These are phyloP conservation scores for Tricholoma terreum DNA, from an alignment of 768 basidiomycete genomes.

Conservation along the genomic window DNA sequence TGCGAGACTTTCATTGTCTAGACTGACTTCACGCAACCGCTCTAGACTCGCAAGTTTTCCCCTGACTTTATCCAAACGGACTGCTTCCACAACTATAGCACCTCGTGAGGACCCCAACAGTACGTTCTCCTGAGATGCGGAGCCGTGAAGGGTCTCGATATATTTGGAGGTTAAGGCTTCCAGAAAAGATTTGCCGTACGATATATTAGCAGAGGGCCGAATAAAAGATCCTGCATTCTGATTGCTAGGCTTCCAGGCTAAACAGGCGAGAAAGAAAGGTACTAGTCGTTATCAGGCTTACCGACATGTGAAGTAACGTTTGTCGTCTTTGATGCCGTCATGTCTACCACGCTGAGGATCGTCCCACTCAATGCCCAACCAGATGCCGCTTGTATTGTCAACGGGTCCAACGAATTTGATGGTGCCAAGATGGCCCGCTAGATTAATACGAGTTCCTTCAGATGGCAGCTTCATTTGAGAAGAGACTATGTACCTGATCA, in stretches of 20 bases:
- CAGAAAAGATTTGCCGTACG: slow-evolving; percentile 69
- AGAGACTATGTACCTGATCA: background rate
- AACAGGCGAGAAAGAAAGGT: slow-evolving; percentile 11
- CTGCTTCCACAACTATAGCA: slow-evolving; percentile 83
- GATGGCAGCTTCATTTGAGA: slow-evolving; percentile 31
- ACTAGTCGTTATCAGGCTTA: slow-evolving; percentile 33
- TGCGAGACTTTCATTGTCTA: slow-evolving; percentile 68
- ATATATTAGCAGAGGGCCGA: slow-evolving; percentile 57
- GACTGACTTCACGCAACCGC: slow-evolving; percentile 72
- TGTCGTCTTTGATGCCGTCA: slow-evolving; percentile 75
- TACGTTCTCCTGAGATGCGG: slow-evolving; percentile 55
- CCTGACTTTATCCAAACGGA: slow-evolving; percentile 76
- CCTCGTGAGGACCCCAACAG: slow-evolving; percentile 80
- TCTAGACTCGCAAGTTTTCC: slow-evolving; percentile 63
- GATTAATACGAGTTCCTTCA: slow-evolving; percentile 53
- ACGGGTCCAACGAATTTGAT: slow-evolving; percentile 68
- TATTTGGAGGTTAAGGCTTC: slow-evolving; percentile 77
- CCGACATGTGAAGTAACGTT: slow-evolving; percentile 77
- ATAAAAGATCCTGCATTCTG: slow-evolving; percentile 77
- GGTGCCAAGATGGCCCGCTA: slow-evolving; percentile 59
- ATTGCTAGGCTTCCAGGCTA: slow-evolving; percentile 38
- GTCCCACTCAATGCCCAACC: slow-evolving; percentile 99
- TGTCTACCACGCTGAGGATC: slow-evolving; percentile 83
- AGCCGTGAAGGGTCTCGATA: slow-evolving; percentile 57
- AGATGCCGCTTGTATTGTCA: slow-evolving; percentile 58